Base-by-base conservation (phyloP, 257 asterid species). In the Mitragyna speciosa region DNA sequence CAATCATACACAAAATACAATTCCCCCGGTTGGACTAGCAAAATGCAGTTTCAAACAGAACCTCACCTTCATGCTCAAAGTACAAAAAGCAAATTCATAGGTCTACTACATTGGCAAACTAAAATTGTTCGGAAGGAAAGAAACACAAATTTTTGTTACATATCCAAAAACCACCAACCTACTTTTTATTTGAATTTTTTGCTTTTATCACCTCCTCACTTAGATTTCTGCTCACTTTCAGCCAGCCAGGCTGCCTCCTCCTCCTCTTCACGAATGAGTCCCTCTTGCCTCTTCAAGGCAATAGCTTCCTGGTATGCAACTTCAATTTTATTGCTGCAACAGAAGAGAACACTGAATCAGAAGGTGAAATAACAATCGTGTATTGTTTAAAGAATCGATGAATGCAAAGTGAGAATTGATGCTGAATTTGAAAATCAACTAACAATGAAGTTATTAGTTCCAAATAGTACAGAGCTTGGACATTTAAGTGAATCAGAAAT, bases 221-320 rank as follows among this genome's bases (percentile, higher is more conserved):
- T 93, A 36, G 89, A 84, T 86, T 93, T 94, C 54, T 87, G 97
- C 85, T 93, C 96, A 68, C 78, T 84, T 82, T 85, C 98, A 47
- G 95, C 97, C 77, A 91, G 84, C 96, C 97, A 87, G 52, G 97
- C 90, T 22, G 94, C 98, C 89, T 90, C 98, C n/a, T n/a, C n/a
- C n/a, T n/a, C n/a, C 86, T 94, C 98, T 81, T 94, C 98, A 69
- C 97, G 96, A 48, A 94, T 92, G 82, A 94, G 98, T 82, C 92
- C 98, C 86, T 94, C 98, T 88, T 93, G 98, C 88, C 90, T 90
- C 90, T 88, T 93, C 43, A 94, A 84, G 85, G 98, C 84, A 85
- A 94, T 95, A 79, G 96, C 96, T 83, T 94, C 98, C 87, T 94
- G 92, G 85, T 93, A 91, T 56, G 97, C 91, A 77, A 88, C 95